A percentile compares a stretch with the other conserved stretches of the same genome.
phyloP scores from a whole-genome alignment of 176 grass and related monocot species.

The Olyra latifolia region DNA sequence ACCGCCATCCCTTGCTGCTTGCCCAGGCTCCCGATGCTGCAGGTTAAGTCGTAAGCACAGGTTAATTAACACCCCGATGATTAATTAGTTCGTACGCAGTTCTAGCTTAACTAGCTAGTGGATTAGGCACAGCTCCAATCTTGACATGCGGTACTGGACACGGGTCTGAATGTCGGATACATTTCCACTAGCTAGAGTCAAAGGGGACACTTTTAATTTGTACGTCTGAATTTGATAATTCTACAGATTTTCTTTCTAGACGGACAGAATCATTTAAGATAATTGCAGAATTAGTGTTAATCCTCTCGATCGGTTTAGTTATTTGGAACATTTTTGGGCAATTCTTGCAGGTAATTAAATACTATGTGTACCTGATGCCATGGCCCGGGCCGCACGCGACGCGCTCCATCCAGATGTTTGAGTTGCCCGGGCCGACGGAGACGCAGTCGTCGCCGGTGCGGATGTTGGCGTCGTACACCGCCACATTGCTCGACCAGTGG shows the following conservation, averaged over 20 bases:
- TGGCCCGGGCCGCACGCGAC: slow-evolving; percentile 88
- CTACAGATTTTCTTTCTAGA: neutral
- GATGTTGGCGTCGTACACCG: slow-evolving; percentile 54
- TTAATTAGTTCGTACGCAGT: neutral
- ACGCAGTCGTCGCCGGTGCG: slow-evolving; percentile 93
- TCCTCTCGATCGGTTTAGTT: slow-evolving; percentile 2
- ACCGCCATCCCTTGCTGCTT: slow-evolving; percentile 43
- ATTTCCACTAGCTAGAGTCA: slow-evolving; percentile 3
- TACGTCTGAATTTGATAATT: neutral
- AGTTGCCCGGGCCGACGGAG: slow-evolving; percentile 75
- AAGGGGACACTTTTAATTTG: neutral
- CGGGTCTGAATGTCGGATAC: neutral
- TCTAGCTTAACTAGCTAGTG: neutral
- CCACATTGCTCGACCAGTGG: slow-evolving; percentile 67
- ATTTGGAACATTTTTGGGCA: neutral
- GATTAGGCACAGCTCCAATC: slow-evolving; percentile 16
- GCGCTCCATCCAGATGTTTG: slow-evolving; percentile 83
- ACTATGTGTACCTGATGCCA: slow-evolving; percentile 96
- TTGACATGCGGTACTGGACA: neutral
- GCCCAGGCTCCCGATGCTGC: slow-evolving; percentile 63
- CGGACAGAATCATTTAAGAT: neutral
- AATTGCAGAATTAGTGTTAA: neutral
- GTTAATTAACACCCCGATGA: neutral
- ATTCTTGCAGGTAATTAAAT: slow-evolving; percentile 9
- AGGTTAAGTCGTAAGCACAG: neutral